Conservation (phyloP, 1,284 basidiomycete species). For the Takashimella koratensis region DNA sequence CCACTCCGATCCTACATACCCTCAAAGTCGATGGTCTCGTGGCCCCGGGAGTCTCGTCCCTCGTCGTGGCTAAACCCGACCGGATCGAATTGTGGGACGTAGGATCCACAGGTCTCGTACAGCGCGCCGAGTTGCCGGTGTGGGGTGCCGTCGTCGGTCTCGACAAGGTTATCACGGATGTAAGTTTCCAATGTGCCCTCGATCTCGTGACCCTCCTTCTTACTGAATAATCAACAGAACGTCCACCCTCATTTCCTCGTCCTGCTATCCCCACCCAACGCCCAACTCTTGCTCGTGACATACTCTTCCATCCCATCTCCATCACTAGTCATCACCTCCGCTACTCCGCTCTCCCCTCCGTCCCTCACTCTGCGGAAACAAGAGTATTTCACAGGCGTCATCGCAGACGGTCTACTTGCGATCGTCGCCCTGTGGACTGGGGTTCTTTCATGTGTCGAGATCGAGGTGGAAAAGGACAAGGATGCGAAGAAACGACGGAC, state of each 20-base stretch:
- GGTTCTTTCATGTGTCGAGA: conserved; percentile 40
- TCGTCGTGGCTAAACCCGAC: conserved; percentile 44
- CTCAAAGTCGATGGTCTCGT: conserved; percentile 31
- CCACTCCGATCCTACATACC: conserved; percentile 44
- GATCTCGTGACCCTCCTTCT: neutral
- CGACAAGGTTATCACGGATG: conserved; percentile 29
- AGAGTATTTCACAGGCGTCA: conserved; percentile 45
- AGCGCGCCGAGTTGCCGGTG: conserved; percentile 27
- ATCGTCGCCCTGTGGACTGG: conserved; percentile 46
- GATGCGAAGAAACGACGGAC: conserved; percentile 26
- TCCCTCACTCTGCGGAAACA: conserved; percentile 37
- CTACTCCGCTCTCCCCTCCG: conserved; percentile 30
- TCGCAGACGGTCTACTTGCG: conserved; percentile 27
- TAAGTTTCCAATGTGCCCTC: conserved; percentile 12
- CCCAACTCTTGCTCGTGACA: conserved; percentile 39
- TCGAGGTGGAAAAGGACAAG: conserved; percentile 40
- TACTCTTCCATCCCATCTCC: conserved; percentile 16
- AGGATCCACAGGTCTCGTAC: conserved; percentile 26
- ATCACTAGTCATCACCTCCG: conserved; percentile 31
- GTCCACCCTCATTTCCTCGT: conserved; percentile 42
- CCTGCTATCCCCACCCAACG: conserved; percentile 40
- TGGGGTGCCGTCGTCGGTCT: conserved; percentile 47
- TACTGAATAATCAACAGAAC: conserved; percentile 17
- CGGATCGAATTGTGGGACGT: conserved; percentile 45
- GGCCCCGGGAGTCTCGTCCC: conserved; percentile 19